A percentile compares a stretch with the other conserved stretches of the same genome.
These are phyloP conservation scores for Canavalia gladiata DNA, from an alignment of 306 rosid species.

Conservation along the genomic window DNA sequence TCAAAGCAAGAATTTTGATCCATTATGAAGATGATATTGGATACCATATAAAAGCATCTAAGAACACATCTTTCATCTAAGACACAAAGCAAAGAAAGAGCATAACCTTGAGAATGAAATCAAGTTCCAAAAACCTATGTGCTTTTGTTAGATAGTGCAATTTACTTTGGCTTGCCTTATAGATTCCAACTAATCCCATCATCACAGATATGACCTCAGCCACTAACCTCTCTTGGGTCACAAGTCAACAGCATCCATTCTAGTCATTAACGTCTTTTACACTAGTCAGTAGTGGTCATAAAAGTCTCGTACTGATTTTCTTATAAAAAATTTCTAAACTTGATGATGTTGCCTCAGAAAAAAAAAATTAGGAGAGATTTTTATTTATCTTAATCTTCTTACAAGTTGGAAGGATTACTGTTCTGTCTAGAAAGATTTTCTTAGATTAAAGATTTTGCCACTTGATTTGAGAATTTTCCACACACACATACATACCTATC, in stretches of 20 bases:
- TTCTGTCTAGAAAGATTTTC: too few relatives aligned
- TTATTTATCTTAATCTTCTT: too few relatives aligned
- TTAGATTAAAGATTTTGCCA: too few relatives aligned
- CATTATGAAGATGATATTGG: background rate
- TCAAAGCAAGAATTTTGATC: background rate
- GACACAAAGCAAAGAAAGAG: background rate
- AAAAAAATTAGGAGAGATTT: too few relatives aligned
- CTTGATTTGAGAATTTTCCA: too few relatives aligned
- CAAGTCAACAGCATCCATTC: background rate
- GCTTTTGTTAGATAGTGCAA: background rate
- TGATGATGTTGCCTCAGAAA: too few relatives aligned
- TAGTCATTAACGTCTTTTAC: background rate
- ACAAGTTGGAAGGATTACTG: too few relatives aligned
- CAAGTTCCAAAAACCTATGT: background rate
- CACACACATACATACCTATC: too few relatives aligned
- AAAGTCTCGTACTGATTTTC: background rate
- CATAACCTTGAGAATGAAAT: background rate
- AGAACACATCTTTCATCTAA: background rate
- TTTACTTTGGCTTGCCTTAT: background rate
- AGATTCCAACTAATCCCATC: slow-evolving; percentile 8
- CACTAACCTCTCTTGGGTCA: background rate
- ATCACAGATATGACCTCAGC: background rate
- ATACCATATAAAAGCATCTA: background rate
- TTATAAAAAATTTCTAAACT: background rate
- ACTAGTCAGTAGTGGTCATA: background rate